Evolutionary conservation across 192 early-diverging fungal genomes (phyloP), one percentile per base, ranked within the genome.

Genomic region (Linderina pennispora): DNA sequence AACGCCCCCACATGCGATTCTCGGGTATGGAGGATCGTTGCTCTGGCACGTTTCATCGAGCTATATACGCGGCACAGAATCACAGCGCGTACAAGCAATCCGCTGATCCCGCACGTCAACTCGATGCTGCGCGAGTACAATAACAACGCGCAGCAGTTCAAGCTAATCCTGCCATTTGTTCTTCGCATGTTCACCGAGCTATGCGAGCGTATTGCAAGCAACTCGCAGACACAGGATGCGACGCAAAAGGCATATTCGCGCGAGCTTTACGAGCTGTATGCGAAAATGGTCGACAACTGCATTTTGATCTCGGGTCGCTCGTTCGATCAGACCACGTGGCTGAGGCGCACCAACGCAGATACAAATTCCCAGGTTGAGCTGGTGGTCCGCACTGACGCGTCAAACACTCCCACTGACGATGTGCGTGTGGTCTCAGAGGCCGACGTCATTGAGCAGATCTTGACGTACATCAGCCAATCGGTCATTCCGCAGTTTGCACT

Each of bases 291-390:
- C 18, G 90, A 92, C 39, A 79, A 78, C 23, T 88, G 88, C 50
- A 80, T 90, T 15, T 60, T 84, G 33, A 82, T 87, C 42, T 79
- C 80, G 0, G 90, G 88, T 8, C 79, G 81, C 15, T 75, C 85
- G 17, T 85, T 88, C 51, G 87, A 88, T 23, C 83, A 88, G 36
- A 45, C 62, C 2, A 54, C 48, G 5, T 59, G 69, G 61, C 41
- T 69, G 31, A 48, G 65, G 3, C 26, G 65, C 1, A 14, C 43
- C 8, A 34, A 50, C 8, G n/a, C 40, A 4, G 59, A 57, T 19
- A 18, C 31, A 0, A 34, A 24, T 4, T 6, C 8, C 7, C 23
- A 40, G 19, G 48, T 32, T 5, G 38, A 34, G 8, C 45, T 59
- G 17, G 37, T 59, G 3, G 26, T 67, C 15, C 55, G 35, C 11